Conservation (phyloP, 2,329 filamentous ascomycete genomes). For the Pseudocercospora eumusae region DNA sequence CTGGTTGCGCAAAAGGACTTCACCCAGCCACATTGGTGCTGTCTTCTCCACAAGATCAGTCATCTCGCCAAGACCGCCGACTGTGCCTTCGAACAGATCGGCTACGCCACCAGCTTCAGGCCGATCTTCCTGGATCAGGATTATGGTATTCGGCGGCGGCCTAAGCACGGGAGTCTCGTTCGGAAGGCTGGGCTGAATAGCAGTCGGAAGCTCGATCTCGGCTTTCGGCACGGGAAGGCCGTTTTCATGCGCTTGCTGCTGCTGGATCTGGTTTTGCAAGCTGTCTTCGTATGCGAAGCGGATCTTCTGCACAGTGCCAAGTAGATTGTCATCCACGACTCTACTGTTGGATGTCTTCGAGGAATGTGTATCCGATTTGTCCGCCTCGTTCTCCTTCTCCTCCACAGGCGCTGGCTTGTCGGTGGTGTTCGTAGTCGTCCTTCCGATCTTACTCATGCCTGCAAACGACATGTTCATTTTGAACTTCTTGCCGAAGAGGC, state of each 20-base stretch:
- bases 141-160: slow-evolving; percentile 63
- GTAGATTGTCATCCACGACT: slow-evolving; percentile 73
- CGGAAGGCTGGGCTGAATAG: slow-evolving; percentile 67
- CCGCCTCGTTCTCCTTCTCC: slow-evolving; percentile 66
- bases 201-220: slow-evolving; percentile 56
- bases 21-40: slow-evolving; percentile 88
- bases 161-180: slow-evolving; percentile 76
- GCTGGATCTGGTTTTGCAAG: slow-evolving; percentile 51
- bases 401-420: slow-evolving; percentile 73
- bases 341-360: slow-evolving; percentile 64
- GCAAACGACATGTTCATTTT: slow-evolving; percentile 68
- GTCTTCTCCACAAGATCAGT: slow-evolving; percentile 81
- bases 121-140: slow-evolving; percentile 66
- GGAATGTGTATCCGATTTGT: slow-evolving; percentile 60
- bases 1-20: slow-evolving; percentile 78
- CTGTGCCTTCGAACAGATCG: slow-evolving; percentile 88
- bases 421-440: slow-evolving; percentile 64
- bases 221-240: slow-evolving; percentile 40
- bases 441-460: slow-evolving; percentile 78
- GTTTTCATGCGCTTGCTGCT: slow-evolving; percentile 37
- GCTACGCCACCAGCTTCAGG: slow-evolving; percentile 66
- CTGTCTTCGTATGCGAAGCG: slow-evolving; percentile 72
- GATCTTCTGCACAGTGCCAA: slow-evolving; percentile 71
- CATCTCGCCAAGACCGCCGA: slow-evolving; percentile 73
- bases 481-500: slow-evolving; percentile 80